Evolutionary conservation across 345 rosid genomes (phyloP).

Genomic region (Arabidopsis thaliana): TAIR10.1 NC_003074.8:21889001-21889500

Average conservation of each 20-base stretch:
- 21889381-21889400: not conserved
- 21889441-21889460: not conserved
- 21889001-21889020: constrained; percentile 23
- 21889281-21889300: not conserved
- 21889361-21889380: not conserved
- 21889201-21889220: constrained; percentile 18
- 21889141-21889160: not conserved
- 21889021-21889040: constrained; percentile 35
- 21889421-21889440: not conserved
- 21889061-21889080: constrained; percentile 18
- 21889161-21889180: not conserved
- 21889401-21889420: not conserved
- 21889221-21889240: not conserved
- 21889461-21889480: not conserved
- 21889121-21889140: not conserved
- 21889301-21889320: constrained; percentile 13
- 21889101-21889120: constrained; percentile 16
- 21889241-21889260: not conserved
- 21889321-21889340: not conserved
- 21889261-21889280: not conserved
- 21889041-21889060: constrained; percentile 28
- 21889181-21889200: constrained; percentile 1
- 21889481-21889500: not conserved
- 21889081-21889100: constrained; percentile 12
- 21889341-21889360: not conserved